These are phyloP conservation scores for Suillus subaureus DNA, from an alignment of 768 basidiomycete species.

Conservation along the genomic window DNA sequence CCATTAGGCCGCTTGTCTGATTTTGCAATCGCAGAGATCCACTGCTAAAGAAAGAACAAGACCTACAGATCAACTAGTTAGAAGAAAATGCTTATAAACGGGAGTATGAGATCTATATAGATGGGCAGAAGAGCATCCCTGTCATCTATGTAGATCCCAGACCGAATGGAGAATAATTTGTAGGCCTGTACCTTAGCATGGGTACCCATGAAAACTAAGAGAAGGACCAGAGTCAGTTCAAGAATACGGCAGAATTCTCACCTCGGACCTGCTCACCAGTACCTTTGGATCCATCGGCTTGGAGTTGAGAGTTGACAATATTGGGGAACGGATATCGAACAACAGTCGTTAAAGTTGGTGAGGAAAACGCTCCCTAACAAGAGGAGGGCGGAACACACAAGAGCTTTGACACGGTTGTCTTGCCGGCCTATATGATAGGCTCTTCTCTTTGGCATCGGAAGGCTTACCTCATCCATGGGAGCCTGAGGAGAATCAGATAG, in stretches of 20 bases:
- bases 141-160: not conserved
- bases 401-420: not conserved
- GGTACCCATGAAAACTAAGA: not conserved
- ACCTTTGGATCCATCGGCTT: no score
- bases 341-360: not conserved
- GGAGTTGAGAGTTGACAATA: not conserved
- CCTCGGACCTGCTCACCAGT: no score
- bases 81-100: no score
- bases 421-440: no score
- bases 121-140: not conserved
- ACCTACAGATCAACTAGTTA: not conserved
- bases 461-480: no score
- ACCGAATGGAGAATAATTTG: not conserved
- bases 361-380: not conserved
- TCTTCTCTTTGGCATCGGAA: no score
- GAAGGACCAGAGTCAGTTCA: not conserved
- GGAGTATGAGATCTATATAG: not conserved
- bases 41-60: not conserved
- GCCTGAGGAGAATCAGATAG: no score
- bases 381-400: not conserved
- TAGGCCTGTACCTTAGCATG: not conserved
- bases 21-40: not conserved
- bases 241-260: not conserved
- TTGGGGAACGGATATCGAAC: not conserved
- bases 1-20: not conserved